Conservation (phyloP, 768 basidiomycete species). For the Trametes cubensis region DNA sequence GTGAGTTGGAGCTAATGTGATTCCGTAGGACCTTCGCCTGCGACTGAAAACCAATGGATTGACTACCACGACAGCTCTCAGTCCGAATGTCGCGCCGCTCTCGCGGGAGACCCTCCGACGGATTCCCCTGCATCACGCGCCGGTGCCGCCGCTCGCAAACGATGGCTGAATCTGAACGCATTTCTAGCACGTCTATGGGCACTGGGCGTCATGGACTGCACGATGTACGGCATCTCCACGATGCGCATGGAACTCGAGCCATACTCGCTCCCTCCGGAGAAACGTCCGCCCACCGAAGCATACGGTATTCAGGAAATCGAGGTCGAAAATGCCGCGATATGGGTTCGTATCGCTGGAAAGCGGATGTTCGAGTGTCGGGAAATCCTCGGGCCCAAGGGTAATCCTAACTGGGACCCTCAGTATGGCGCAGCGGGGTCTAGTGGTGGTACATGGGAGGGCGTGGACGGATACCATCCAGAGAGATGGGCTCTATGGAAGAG, state of each 20-base stretch:
- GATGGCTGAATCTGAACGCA: constrained; percentile 16
- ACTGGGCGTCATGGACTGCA: constrained; percentile 4
- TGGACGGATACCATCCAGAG: constrained; percentile 21
- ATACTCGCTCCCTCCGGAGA: background rate
- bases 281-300: background rate
- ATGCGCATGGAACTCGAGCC: constrained; percentile 20
- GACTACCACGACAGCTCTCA: too few species aligned
- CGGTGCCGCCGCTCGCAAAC: background rate
- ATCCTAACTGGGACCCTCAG: constrained; percentile 12
- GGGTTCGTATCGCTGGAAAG: constrained; percentile 11
- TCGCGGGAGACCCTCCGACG: constrained; percentile 3
- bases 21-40: too few species aligned
- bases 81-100: background rate
- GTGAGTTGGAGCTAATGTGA: too few species aligned
- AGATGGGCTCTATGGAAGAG: constrained; percentile 23
- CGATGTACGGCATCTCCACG: constrained; percentile 16
- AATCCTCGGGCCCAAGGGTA: constrained; percentile 20
- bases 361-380: constrained; percentile 12
- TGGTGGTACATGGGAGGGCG: constrained; percentile 20
- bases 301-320: background rate
- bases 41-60: too few species aligned
- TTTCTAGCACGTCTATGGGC: constrained; percentile 21
- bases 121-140: background rate
- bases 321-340: constrained; percentile 13
- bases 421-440: constrained; percentile 10